These are phyloP conservation scores for Moesziomyces aphidis DNA, from an alignment of 1,284 basidiomycete species.

Conservation along the genomic window DNA sequence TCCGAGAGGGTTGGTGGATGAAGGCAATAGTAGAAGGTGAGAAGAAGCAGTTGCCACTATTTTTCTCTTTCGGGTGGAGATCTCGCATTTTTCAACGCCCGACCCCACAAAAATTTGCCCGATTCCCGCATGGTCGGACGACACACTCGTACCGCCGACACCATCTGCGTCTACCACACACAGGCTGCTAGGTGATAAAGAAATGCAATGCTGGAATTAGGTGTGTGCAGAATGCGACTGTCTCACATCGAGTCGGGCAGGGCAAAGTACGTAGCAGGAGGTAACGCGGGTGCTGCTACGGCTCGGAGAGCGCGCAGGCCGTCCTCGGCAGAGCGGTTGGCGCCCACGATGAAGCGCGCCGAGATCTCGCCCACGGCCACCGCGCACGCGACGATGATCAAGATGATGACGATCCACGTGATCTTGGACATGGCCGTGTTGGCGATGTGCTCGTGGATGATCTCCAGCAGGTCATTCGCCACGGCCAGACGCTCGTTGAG, in stretches of 20 bases:
- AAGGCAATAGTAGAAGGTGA: too few relatives aligned
- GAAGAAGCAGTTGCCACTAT: too few relatives aligned
- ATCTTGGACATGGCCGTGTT: slow-evolving; percentile 79
- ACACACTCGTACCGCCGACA: too few relatives aligned
- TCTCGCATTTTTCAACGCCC: too few relatives aligned
- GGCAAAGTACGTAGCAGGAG: slow-evolving; percentile 7
- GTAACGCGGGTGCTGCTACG: not conserved
- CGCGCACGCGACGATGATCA: slow-evolving; percentile 87
- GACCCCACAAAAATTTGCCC: not conserved
- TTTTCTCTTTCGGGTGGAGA: too few relatives aligned
- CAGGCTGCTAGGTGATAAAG: too few relatives aligned
- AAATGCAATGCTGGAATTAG: too few relatives aligned
- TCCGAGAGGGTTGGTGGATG: too few relatives aligned
- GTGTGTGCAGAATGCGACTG: not conserved
- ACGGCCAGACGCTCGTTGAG: slow-evolving; percentile 90
- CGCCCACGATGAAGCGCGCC: slow-evolving; percentile 78
- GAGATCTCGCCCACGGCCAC: slow-evolving; percentile 88
- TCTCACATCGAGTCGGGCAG: slow-evolving; percentile 17
- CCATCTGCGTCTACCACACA: too few relatives aligned
- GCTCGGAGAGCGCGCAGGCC: slow-evolving; percentile 12
- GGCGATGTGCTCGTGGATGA: slow-evolving; percentile 93
- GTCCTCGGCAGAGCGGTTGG: slow-evolving; percentile 32
- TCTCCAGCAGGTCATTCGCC: slow-evolving; percentile 76
- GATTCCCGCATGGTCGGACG: not conserved
- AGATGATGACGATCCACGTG: slow-evolving; percentile 94